Conservation (phyloP, 768 basidiomycete genomes). For the Sporobolomyces pararoseus region DNA sequence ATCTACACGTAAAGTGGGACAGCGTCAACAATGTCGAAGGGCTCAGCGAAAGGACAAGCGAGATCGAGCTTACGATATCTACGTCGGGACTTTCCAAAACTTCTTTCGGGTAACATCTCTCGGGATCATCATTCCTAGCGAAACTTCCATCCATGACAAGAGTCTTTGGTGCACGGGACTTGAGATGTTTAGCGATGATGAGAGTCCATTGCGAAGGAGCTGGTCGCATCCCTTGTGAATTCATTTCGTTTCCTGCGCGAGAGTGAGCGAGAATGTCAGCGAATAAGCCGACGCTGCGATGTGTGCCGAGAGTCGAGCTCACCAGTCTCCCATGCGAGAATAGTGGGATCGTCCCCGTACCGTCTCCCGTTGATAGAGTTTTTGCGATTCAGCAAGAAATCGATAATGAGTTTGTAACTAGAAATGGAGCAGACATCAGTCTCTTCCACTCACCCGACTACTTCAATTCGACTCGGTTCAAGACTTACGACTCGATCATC, state of each 20-base stretch:
- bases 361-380: conserved; percentile 44
- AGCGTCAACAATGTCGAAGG: background rate
- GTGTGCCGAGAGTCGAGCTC: too few species aligned
- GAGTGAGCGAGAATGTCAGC: too few species aligned
- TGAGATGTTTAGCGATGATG: conserved; percentile 42
- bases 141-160: conserved; percentile 46
- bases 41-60: background rate
- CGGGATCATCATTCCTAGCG: conserved; percentile 40
- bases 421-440: background rate
- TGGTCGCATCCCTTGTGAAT: conserved; percentile 36
- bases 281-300: too few species aligned
- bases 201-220: conserved; percentile 44
- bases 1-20: conserved; percentile 2
- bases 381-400: conserved; percentile 43
- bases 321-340: conserved; percentile 46
- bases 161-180: conserved; percentile 40
- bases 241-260: conserved; percentile 43
- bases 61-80: conserved; percentile 20
- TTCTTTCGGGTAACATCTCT: conserved; percentile 38
- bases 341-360: conserved; percentile 44
- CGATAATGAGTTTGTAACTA: conserved; percentile 43
- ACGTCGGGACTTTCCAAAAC: conserved; percentile 40
- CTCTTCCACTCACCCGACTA: background rate
- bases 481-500: conserved; percentile 35
- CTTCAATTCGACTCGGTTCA: too few species aligned